Percentiles rank a stretch among this genome's conserved stretches.
phyloP scores from a whole-genome alignment of 2,329 filamentous ascomycete species.

The Parastagonospora nodorum region DNA sequence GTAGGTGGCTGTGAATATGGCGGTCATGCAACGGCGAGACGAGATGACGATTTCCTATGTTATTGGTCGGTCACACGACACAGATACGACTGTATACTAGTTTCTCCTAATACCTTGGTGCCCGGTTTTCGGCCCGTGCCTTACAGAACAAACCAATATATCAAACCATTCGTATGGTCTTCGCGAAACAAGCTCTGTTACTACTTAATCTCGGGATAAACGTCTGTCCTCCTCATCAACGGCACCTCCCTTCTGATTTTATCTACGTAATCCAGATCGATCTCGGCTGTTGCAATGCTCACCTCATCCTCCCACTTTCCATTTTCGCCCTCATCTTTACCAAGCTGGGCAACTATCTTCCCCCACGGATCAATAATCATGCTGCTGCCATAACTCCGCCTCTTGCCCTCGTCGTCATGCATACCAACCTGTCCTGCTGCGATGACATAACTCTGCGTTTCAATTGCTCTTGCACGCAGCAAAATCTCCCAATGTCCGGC shows the following conservation, averaged over 20 bases:
- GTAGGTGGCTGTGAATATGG: no score
- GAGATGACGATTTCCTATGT: no score
- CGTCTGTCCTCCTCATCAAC: constrained; percentile 58
- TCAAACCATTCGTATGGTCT: no score
- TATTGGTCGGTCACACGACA: no score
- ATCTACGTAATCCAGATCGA: constrained; percentile 58
- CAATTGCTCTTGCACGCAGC: constrained; percentile 80
- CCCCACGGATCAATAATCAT: constrained; percentile 91
- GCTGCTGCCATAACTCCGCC: constrained; percentile 83
- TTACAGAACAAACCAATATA: no score
- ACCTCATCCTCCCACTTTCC: constrained; percentile 42
- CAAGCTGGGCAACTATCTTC: constrained; percentile 68
- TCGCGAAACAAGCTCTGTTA: neutral
- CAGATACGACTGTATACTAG: no score
- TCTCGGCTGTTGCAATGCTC: constrained; percentile 55
- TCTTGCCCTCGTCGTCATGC: constrained; percentile 68
- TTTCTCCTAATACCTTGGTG: no score
- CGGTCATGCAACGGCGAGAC: no score
- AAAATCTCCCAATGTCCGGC: constrained; percentile 82
- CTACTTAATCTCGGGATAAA: constrained; percentile 41
- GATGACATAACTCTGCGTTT: constrained; percentile 85
- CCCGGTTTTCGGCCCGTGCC: no score
- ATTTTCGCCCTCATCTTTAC: constrained; percentile 53
- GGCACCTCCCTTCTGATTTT: constrained; percentile 63
- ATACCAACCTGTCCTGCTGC: constrained; percentile 79